Evolutionary conservation across 805 yeast genomes (phyloP).

Genomic region (Wickerhamomyces chambardii): DNA sequence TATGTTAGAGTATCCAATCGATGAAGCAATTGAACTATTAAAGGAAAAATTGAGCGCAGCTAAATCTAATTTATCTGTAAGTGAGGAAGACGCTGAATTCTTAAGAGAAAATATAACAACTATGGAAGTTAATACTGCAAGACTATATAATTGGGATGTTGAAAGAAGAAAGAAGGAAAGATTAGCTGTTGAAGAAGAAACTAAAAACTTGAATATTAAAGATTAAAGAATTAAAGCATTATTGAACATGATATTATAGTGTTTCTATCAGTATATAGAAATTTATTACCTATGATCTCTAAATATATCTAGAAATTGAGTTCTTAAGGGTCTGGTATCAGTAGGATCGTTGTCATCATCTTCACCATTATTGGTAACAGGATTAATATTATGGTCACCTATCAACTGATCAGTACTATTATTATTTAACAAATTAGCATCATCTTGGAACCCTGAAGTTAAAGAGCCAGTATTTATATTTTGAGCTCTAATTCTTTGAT

Average conservation of each 20-base stretch:
- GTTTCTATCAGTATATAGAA: too few relatives aligned
- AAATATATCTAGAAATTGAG: slow-evolving; percentile 38
- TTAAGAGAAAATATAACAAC: slow-evolving; percentile 88
- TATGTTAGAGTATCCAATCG: slow-evolving; percentile 89
- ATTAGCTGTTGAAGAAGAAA: slow-evolving; percentile 28
- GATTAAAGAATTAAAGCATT: too few relatives aligned
- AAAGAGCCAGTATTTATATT: too few relatives aligned
- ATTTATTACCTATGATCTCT: slow-evolving; percentile 19
- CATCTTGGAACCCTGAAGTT: too few relatives aligned
- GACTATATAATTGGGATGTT: slow-evolving; percentile 85
- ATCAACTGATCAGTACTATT: too few relatives aligned
- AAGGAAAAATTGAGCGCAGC: slow-evolving; percentile 55
- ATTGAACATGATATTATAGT: too few relatives aligned
- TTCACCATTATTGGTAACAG: too few relatives aligned
- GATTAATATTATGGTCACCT: too few relatives aligned
- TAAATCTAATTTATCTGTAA: slow-evolving; percentile 42
- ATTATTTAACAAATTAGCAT: too few relatives aligned
- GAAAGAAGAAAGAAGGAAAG: slow-evolving; percentile 50
- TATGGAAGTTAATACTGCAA: slow-evolving; percentile 95
- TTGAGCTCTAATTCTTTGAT: not conserved
- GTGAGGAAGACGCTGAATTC: slow-evolving; percentile 81
- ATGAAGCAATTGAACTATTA: slow-evolving; percentile 75
- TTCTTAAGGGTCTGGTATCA: slow-evolving; percentile 33
- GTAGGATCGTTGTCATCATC: slow-evolving; percentile 14
- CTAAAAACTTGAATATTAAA: slow-evolving; percentile 22